Percentiles rank a stretch among this genome's conserved stretches.
Evolutionary conservation across 495 filamentous ascomycete genomes (phyloP).

Genomic region (Chlorociboria aeruginascens): DNA sequence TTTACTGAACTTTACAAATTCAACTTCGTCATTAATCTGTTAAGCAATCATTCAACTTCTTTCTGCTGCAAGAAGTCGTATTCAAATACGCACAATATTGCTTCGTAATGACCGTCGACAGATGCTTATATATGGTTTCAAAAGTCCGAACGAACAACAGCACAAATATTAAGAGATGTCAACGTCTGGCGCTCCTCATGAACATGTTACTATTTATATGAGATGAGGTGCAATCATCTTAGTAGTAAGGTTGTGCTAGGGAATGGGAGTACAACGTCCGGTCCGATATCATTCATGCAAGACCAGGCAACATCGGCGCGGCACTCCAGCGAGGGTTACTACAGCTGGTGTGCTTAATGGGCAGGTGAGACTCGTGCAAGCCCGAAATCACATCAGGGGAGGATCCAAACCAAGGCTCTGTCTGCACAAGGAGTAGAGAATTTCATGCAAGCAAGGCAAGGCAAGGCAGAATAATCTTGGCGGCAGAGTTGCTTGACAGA

Average conservation of each 20-base stretch:
- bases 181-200: background rate
- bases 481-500: background rate
- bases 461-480: background rate
- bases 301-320: conserved; percentile 7
- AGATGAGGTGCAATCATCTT: conserved; percentile 5
- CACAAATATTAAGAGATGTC: too few species aligned
- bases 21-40: conserved; percentile 2
- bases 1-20: conserved; percentile 9
- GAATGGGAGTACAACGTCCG: conserved; percentile 7
- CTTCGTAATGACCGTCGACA: conserved; percentile 3
- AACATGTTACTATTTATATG: background rate
- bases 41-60: conserved; percentile 2
- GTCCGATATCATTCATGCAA: conserved; percentile 13
- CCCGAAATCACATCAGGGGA: conserved; percentile 10
- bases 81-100: conserved; percentile 1
- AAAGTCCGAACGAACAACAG: conserved; percentile 3
- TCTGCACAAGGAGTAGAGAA: conserved; percentile 8
- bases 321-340: conserved; percentile 8
- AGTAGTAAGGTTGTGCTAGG: conserved; percentile 4
- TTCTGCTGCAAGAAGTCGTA: conserved; percentile 4
- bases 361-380: conserved; percentile 1
- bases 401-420: conserved; percentile 9
- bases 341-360: conserved; percentile 12
- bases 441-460: conserved; percentile 9
- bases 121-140: conserved; percentile 1